A percentile compares a stretch with the other conserved stretches of the same genome.
Conservation (phyloP, 2,329 filamentous ascomycete species). For the Cercospora berteroae region DNA sequence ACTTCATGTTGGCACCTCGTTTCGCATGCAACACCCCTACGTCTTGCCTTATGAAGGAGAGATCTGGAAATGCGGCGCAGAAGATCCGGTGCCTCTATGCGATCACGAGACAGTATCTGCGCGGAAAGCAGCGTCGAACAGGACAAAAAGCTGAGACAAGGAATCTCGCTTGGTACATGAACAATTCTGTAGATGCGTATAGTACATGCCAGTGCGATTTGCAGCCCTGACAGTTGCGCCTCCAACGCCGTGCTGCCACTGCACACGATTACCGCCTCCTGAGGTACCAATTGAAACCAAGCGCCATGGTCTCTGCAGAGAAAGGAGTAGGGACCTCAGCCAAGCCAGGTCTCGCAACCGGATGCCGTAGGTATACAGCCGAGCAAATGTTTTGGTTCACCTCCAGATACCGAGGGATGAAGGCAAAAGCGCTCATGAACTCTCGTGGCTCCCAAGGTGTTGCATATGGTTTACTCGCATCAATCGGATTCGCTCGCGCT, state of each 20-base stretch:
- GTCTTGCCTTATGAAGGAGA: background rate
- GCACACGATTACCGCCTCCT: slow-evolving; percentile 62
- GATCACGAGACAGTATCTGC: background rate
- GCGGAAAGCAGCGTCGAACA: background rate
- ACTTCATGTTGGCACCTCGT: background rate
- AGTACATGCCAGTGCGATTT: slow-evolving; percentile 2
- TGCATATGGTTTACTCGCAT: slow-evolving; percentile 75
- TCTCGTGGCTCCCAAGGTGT: slow-evolving; percentile 87
- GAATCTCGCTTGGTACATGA: background rate
- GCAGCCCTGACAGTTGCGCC: background rate
- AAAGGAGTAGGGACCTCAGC: slow-evolving; percentile 80
- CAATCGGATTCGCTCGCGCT: slow-evolving; percentile 72
- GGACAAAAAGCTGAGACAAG: background rate
- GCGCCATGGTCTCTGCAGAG: slow-evolving; percentile 64
- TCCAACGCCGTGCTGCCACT: slow-evolving; percentile 3
- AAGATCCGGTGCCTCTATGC: background rate
- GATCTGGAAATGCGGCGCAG: background rate
- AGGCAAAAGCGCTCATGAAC: slow-evolving; percentile 89
- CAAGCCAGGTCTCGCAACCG: slow-evolving; percentile 76
- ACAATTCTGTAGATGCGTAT: slow-evolving; percentile 1
- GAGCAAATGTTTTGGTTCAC: slow-evolving; percentile 97
- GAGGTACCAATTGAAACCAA: slow-evolving; percentile 94
- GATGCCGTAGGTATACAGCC: slow-evolving; percentile 91
- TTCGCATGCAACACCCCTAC: background rate
- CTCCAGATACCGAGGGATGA: slow-evolving; percentile 92